Conservation (phyloP, 306 rosid species). For the Fagus crenata region DNA sequence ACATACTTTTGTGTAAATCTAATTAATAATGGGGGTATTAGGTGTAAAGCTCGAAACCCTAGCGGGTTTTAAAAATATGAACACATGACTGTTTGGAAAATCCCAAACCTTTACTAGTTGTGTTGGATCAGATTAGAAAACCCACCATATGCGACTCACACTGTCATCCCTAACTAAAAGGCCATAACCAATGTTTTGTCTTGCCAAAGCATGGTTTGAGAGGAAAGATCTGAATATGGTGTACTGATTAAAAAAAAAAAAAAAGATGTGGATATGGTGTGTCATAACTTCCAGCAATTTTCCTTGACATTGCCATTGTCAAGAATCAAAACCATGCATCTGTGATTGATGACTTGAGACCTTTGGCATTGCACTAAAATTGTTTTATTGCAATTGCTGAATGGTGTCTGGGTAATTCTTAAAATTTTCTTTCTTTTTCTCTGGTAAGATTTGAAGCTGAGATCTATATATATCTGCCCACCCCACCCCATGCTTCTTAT, state of each 20-base stretch:
- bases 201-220: neutral
- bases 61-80: too few species aligned
- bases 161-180: too few species aligned
- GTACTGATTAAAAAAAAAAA: too few species aligned
- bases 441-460: neutral
- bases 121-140: too few species aligned
- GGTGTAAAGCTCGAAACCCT: too few species aligned
- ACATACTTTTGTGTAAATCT: too few species aligned
- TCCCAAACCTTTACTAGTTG: too few species aligned
- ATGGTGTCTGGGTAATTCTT: neutral
- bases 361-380: neutral
- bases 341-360: neutral
- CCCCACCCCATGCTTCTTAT: too few species aligned
- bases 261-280: too few species aligned
- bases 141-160: too few species aligned
- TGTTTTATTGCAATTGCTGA: neutral
- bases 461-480: neutral
- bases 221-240: neutral
- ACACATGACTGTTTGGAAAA: too few species aligned
- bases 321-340: neutral
- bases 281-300: neutral
- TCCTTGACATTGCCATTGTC: neutral
- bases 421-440: neutral
- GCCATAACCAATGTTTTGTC: neutral
- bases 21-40: too few species aligned